Evolutionary conservation across 2,329 filamentous ascomycete genomes (phyloP), one percentile per base, ranked within the genome.

Genomic region (Aureobasidium mangrovei): DNA sequence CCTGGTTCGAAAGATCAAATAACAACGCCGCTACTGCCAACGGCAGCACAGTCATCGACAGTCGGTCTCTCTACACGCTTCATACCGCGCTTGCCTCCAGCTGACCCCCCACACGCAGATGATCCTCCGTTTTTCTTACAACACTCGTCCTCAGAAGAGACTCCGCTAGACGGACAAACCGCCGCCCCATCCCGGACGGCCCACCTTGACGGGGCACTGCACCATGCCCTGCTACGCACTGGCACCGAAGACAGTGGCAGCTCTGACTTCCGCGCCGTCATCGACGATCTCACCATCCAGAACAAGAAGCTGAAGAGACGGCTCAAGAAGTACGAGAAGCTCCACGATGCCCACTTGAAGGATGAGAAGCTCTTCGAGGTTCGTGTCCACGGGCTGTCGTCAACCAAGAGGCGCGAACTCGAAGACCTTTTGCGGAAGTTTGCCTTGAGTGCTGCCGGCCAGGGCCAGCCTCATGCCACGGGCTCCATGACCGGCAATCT

Each of bases 321-420:
- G 62, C 63, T 94, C 33, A 85, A 80, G 62, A 83, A 80, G 52
- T 87, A 87, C 58, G 85, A 86, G 66, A 82, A 81, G 58, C 71
- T 80, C 28, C 81, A 84, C 1, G 81, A 82, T 18, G 77, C 83
- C 40, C 79, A 84, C 59, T 70, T 91, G 47, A 79, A 83, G 33
- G 81, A 84, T 44, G 87, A 94, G 31, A 89, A 87, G 64, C 69
- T 94, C 0, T 91, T 95, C 61, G 89, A 94, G 65, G 82, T 95
- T 57, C 85, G 87, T 61, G 79, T 91, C 31, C 87, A 93, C 61
- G 82, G 84, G 0, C 69, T 94, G 39, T 79, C 86, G 0, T 76
- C 81, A 44, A 77, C 80, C 47, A 91, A 89, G 71, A 89, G 86
- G 68, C 77, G 82, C 55, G 87, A 93, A 59, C 69, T 94, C 24